A percentile compares a stretch with the other conserved stretches of the same genome.
phyloP scores from a whole-genome alignment of 768 basidiomycete species.

The Podaxis pistillaris region DNA sequence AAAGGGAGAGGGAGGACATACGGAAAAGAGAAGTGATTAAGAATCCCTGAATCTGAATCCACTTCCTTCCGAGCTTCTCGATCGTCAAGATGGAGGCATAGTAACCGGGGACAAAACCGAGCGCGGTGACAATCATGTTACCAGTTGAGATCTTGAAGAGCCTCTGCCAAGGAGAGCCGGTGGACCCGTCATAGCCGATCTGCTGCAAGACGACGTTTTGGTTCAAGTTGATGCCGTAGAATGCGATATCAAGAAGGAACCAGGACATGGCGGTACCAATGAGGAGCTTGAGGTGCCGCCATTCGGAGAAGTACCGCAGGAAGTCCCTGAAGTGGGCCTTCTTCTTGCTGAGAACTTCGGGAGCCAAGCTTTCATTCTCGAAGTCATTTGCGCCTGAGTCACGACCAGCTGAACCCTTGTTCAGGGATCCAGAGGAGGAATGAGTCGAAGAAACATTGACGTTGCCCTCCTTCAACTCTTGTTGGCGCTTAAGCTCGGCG shows the following conservation, averaged over 20 bases:
- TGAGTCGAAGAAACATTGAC: constrained; percentile 10
- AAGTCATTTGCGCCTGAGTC: not conserved
- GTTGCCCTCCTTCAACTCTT: constrained; percentile 17
- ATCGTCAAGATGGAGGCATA: constrained; percentile 59
- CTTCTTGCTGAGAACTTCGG: constrained; percentile 31
- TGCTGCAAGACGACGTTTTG: constrained; percentile 74
- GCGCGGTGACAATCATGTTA: constrained; percentile 67
- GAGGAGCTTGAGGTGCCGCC: constrained; percentile 65
- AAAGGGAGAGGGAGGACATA: constrained; percentile 26
- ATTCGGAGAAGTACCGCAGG: constrained; percentile 65
- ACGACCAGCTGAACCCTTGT: not conserved
- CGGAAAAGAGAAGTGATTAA: constrained; percentile 65
- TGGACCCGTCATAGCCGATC: constrained; percentile 64
- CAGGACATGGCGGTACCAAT: constrained; percentile 68
- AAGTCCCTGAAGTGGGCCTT: constrained; percentile 62
- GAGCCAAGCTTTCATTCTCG: constrained; percentile 15
- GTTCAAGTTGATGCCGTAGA: constrained; percentile 74
- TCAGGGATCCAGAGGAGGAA: not conserved
- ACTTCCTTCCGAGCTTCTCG: constrained; percentile 71
- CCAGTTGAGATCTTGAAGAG: constrained; percentile 69
- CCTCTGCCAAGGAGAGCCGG: constrained; percentile 58
- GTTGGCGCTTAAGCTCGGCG: constrained; percentile 26
- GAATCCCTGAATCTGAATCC: constrained; percentile 78
- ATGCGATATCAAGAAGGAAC: constrained; percentile 80
- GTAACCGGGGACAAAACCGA: constrained; percentile 77